Percentiles rank a stretch among this genome's conserved stretches.
These are phyloP conservation scores for Dactylis glomerata DNA, from an alignment of 176 grass and related monocot species.

Conservation along the genomic window DNA sequence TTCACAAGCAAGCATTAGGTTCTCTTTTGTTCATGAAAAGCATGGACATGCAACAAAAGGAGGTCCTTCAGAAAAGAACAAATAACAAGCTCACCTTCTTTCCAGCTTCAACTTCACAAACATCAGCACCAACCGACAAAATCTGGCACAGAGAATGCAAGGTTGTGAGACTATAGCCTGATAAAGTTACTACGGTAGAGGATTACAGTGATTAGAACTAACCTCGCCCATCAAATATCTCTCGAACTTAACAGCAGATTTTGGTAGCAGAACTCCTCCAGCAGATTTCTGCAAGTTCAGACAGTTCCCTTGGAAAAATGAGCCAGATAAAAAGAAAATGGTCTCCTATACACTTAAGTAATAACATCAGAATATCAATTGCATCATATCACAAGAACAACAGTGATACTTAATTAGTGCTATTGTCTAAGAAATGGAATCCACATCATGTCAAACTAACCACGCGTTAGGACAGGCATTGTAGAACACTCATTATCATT, in stretches of 20 bases:
- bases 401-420: neutral
- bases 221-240: slow-evolving; percentile 98
- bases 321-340: neutral
- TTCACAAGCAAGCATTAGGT: neutral
- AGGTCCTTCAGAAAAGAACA: neutral
- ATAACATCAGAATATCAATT: neutral
- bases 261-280: slow-evolving; percentile 85
- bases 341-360: neutral
- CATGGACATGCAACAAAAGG: neutral
- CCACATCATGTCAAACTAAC: neutral
- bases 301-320: neutral
- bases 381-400: neutral
- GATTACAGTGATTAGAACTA: slow-evolving; percentile 5
- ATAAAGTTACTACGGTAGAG: neutral
- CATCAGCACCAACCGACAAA: slow-evolving; percentile 81
- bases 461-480: neutral
- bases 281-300: slow-evolving; percentile 71
- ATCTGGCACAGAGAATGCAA: slow-evolving; percentile 38
- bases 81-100: slow-evolving; percentile 63
- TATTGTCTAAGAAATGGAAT: neutral
- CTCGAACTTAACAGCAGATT: slow-evolving; percentile 97
- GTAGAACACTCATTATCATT: neutral
- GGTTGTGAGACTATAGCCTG: neutral
- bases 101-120: slow-evolving; percentile 75
- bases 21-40: neutral